Evolutionary conservation across 2,329 filamentous ascomycete genomes (phyloP).

Genomic region (Microcyclospora tardicrescens): DNA sequence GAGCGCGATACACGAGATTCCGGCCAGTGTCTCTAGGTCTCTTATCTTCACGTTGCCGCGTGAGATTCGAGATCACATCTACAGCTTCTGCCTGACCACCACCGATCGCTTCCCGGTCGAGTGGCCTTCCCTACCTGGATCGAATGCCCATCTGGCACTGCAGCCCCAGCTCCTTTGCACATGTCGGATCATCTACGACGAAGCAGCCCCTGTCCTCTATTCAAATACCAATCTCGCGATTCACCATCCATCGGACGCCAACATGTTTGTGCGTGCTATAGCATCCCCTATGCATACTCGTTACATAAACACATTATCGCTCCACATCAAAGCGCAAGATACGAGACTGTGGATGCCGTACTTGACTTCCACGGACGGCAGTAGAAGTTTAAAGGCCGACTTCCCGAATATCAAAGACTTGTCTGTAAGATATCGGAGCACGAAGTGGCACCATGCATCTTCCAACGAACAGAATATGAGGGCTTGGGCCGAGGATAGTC

Average conservation of each 20-base stretch:
- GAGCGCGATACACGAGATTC: constrained; percentile 11
- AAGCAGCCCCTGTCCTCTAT: constrained; percentile 24
- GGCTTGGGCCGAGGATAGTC: constrained; percentile 16
- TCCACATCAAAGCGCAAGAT: constrained; percentile 22
- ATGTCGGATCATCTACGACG: constrained; percentile 20
- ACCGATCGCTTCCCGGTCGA: constrained; percentile 13
- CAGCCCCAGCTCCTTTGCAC: constrained; percentile 21
- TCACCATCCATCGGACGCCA: constrained; percentile 25
- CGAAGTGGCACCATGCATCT: constrained; percentile 18
- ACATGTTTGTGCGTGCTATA: constrained; percentile 25
- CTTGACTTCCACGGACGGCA: constrained; percentile 17
- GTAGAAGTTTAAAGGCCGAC: constrained; percentile 21
- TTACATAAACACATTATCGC: constrained; percentile 13
- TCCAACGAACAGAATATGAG: constrained; percentile 18
- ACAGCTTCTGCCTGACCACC: constrained; percentile 19
- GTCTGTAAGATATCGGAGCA: constrained; percentile 20
- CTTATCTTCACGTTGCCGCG: constrained; percentile 23
- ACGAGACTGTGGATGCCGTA: constrained; percentile 26
- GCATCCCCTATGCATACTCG: constrained; percentile 10
- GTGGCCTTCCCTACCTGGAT: constrained; percentile 17
- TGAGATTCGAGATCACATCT: constrained; percentile 25
- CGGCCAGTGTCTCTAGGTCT: constrained; percentile 18
- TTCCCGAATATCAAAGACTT: constrained; percentile 20
- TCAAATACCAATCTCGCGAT: constrained; percentile 22
- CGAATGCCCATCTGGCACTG: constrained; percentile 10